These are phyloP conservation scores for Trypanosomatidae sp. DNA, from an alignment of 208 protist species.

Conservation along the genomic window DNA sequence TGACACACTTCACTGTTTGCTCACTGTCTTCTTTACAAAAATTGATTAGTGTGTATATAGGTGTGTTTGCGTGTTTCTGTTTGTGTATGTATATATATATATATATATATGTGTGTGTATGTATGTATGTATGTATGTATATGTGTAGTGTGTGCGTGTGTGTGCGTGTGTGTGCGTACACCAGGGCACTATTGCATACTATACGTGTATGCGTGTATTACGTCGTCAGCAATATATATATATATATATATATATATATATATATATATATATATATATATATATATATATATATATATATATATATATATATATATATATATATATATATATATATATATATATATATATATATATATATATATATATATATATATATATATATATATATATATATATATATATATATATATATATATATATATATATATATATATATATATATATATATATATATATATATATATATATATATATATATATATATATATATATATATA, in stretches of 20 bases:
- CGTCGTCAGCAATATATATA: too few species aligned
- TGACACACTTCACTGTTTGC: constrained; percentile 63
- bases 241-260: background rate
- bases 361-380: background rate
- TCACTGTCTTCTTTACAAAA: constrained; percentile 86
- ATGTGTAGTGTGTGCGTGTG: background rate
- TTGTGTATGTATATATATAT: background rate
- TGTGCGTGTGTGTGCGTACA: background rate
- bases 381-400: background rate
- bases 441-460: background rate
- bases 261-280: background rate
- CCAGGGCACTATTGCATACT: too few species aligned
- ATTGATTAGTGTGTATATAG: constrained; percentile 39
- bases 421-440: background rate
- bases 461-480: constrained; percentile 64
- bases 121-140: background rate
- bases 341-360: background rate
- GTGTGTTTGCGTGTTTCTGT: background rate
- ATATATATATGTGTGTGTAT: background rate
- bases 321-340: constrained; percentile 36
- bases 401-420: constrained; percentile 1
- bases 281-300: background rate
- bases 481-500: background rate
- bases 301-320: constrained; percentile 23
- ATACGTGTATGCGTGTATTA: too few species aligned